Conservation (phyloP, 805 yeast species). For the Schwanniomyces vanrijiae region DNA sequence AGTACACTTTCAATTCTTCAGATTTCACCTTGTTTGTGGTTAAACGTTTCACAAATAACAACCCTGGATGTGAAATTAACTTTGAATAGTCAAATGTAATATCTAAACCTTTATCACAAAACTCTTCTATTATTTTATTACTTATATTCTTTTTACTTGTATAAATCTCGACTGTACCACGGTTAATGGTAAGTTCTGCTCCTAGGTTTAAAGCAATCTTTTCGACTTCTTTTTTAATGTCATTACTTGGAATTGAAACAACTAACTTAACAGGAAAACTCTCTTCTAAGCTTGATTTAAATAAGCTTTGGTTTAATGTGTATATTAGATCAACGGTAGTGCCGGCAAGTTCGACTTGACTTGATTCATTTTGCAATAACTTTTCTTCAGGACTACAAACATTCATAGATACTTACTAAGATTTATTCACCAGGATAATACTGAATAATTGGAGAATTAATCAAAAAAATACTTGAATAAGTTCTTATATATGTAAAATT, state of each 20-base stretch:
- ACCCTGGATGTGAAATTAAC: conserved; percentile 55
- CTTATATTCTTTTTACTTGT: not conserved
- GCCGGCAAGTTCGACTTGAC: not conserved
- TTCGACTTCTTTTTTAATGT: not conserved
- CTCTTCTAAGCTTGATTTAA: not conserved
- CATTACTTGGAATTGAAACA: not conserved
- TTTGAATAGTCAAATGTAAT: conserved; percentile 24
- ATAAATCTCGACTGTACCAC: not conserved
- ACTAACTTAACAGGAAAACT: not conserved
- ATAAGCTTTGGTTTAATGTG: not conserved
- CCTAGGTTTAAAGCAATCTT: not conserved
- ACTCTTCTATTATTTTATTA: conserved; percentile 8
- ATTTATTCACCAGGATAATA: not conserved
- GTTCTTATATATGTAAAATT: not conserved
- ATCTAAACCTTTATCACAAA: conserved; percentile 8
- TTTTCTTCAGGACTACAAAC: not conserved
- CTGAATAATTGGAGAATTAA: not conserved
- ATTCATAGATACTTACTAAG: not conserved
- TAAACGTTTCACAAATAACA: conserved; percentile 54
- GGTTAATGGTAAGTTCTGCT: not conserved
- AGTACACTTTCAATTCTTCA: conserved; percentile 26
- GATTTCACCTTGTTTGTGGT: conserved; percentile 33
- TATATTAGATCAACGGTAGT: not conserved
- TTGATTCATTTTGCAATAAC: not conserved
- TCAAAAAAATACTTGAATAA: not conserved